Base-by-base conservation (phyloP, 352 stramenopile species). In the Pythium aristosporum region DNA sequence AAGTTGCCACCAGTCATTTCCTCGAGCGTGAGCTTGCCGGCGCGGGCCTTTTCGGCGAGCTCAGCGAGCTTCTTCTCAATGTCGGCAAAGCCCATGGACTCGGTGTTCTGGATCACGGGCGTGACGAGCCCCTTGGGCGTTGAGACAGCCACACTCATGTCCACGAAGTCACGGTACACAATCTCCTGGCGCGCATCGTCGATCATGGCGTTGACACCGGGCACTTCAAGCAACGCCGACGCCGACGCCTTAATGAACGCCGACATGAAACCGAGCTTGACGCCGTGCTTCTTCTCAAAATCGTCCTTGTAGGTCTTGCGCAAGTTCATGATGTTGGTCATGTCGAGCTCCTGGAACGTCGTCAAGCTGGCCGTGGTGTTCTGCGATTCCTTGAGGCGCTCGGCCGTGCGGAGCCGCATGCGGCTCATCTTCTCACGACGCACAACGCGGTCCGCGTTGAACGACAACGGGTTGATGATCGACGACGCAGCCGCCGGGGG, bases 301-400 rank as follows among this genome's bases (percentile, higher is more conserved):
- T 91, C 93, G 48, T 98, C 93, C 82, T 98, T 98, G 85, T 98
- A 96, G 68, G 91, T 89, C 67, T 95, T 96, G 47, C 93, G 86
- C 63, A 98, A 66, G 61, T 90, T 84, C 85, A 99, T 98, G 30
- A 99, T 85, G 56, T 96, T 97, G 21, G 89, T 91, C 97, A 99
- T 99, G 76, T 99, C 97, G 18, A 98, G 80, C 68, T 99, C 97
- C 78, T 99, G 97, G 87, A 99, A 99, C 58, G 97, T 99, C 37
- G 97, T 99, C 8, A 99, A 81, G 76, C 98, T 99, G 37, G 97
- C 97, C 18, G 93, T 91, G 28, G 93, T 98, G 81, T 99, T 99
- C 83, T 99, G 97, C 53, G 96, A 97, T 68, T 98, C 96, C 77
- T 99, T 99, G 34, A 99, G 84, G 32, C 97, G 89, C 61, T 97